phyloP scores from a whole-genome alignment of 345 rosid genomes.

The Populus nigra region DNA sequence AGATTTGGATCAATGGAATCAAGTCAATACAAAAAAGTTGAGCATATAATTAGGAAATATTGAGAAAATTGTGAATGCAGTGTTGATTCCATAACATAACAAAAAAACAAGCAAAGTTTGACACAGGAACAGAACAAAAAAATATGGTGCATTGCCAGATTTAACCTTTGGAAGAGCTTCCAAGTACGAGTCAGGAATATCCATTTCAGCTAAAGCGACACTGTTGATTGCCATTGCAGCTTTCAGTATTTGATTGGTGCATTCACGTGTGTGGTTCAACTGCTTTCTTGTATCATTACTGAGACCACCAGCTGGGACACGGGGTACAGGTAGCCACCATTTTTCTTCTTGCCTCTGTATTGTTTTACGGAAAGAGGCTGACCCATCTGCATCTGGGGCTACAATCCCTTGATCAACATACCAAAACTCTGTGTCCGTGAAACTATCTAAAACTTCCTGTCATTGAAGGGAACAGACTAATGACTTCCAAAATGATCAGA shows the following conservation, averaged over 20 bases:
- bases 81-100: neutral
- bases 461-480: neutral
- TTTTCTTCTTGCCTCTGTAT: conserved; percentile 95
- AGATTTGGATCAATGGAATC: neutral
- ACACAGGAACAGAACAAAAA: neutral
- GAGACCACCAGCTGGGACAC: conserved; percentile 79
- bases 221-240: conserved; percentile 97
- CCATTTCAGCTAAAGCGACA: conserved; percentile 80
- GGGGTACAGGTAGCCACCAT: conserved; percentile 99
- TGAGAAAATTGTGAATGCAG: neutral
- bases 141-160: neutral
- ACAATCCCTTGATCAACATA: conserved; percentile 93
- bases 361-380: conserved; percentile 66
- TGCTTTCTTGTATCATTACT: conserved; percentile 71
- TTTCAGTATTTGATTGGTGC: conserved; percentile 92
- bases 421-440: conserved; percentile 79
- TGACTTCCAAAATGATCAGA: conserved; percentile 3
- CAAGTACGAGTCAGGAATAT: conserved; percentile 79
- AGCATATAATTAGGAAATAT: neutral
- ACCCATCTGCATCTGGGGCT: conserved; percentile 68
- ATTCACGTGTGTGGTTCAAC: conserved; percentile 85
- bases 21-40: neutral
- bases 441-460: conserved; percentile 90
- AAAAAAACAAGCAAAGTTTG: neutral
- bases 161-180: conserved; percentile 89